phyloP scores from a whole-genome alignment of 306 rosid species.

The Fagus sylvatica region DNA sequence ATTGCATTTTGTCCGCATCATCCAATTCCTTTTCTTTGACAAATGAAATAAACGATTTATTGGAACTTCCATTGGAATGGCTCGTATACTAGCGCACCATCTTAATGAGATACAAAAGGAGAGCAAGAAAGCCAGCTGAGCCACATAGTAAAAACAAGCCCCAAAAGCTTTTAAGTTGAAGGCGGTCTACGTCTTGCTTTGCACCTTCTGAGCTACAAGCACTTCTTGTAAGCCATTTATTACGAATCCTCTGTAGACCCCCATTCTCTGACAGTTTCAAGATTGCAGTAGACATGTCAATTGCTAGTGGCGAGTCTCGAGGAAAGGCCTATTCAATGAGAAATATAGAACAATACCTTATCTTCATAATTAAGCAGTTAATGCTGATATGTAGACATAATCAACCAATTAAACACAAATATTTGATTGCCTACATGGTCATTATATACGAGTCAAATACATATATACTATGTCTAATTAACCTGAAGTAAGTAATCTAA shows the following conservation, averaged over 20 bases:
- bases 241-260: constrained; percentile 82
- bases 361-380: background rate
- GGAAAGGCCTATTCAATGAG: constrained; percentile 64
- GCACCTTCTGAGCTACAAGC: constrained; percentile 69
- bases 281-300: constrained; percentile 85
- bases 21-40: constrained; percentile 71
- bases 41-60: constrained; percentile 63
- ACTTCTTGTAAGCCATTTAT: constrained; percentile 81
- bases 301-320: constrained; percentile 81
- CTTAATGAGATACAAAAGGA: constrained; percentile 47
- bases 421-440: too few relatives aligned
- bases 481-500: too few relatives aligned
- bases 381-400: too few relatives aligned
- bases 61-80: constrained; percentile 28
- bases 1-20: constrained; percentile 4
- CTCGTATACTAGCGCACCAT: constrained; percentile 54
- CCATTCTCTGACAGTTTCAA: constrained; percentile 71
- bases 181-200: constrained; percentile 68
- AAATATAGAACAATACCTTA: constrained; percentile 12
- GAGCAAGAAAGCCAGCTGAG: constrained; percentile 55
- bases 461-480: too few relatives aligned
- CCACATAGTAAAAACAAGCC: constrained; percentile 79
- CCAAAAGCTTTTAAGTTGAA: constrained; percentile 73
- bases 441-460: too few relatives aligned
- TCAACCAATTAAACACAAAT: background rate